Base-by-base conservation (phyloP, 2,329 filamentous ascomycete genomes). In the Xylariales sp. region DNA sequence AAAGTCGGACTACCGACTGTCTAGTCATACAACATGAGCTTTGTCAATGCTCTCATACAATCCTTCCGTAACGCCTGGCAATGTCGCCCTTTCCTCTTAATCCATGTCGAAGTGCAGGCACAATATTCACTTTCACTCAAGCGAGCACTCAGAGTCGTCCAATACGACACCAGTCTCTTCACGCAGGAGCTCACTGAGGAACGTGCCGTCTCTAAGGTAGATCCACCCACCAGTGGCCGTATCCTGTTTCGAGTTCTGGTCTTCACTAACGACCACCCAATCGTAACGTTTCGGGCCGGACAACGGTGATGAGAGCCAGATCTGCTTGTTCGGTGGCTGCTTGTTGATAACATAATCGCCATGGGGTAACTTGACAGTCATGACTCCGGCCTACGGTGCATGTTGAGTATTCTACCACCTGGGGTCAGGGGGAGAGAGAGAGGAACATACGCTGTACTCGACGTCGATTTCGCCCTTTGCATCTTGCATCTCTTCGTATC, bases 271-370 rank as follows among this genome's bases (percentile, higher is more conserved):
- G 38, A 90, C 62, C 42, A 95, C 85, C 78, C 87, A 98, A 64
- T 97, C 90, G 69, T 84, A 98, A 44, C 91, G 83, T 68, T 96
- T 96, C 11, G 93, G 93, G 0, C 93, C 93, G 5, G 87, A 90
- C 40, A 88, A 71, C 4, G 93, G 93, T 31, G 88, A 95, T 27
- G 88, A 93, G 33, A 97, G 80, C 93, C 93, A 98, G 59, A 98
- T 95, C 61, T 86, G 93, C 72, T 89, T 93, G 73, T 96, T 97
- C 15, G 91, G 89, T 0, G 93, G 93, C 64, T 98, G 93, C 66
- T 98, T 98, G 78, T 98, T 98, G 68, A 98, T 77, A 46, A 98
- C 87, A 60, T 94, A 98, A 21, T 80, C 91, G 47, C 90, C 89
- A 10, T 74, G 69, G 1, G 80, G 78, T 53, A 87, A 79, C 5